Conservation (phyloP, 73 alveolate species). For the Paramecium octaurelia region DNA sequence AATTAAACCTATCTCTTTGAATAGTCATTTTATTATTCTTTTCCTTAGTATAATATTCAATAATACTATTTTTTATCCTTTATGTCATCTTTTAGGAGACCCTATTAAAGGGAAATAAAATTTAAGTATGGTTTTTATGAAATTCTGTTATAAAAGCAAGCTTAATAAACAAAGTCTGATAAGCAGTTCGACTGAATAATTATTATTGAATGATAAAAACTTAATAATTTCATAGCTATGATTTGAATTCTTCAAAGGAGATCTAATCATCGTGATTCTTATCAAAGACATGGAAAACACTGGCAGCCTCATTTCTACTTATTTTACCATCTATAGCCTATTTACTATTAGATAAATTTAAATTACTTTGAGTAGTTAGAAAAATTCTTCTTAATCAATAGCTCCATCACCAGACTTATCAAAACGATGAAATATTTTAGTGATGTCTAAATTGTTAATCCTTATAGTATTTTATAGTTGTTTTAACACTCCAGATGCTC, state of each 20-base stretch:
- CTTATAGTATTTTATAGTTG: neutral
- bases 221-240: neutral
- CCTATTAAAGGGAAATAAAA: no score
- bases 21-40: neutral
- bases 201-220: neutral
- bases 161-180: no score
- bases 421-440: neutral
- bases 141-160: no score
- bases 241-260: constrained; percentile 12
- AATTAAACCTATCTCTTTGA: neutral
- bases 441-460: constrained; percentile 39
- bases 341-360: neutral
- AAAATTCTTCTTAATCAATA: constrained; percentile 46
- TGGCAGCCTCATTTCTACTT: constrained; percentile 32
- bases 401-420: constrained; percentile 27
- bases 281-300: constrained; percentile 52
- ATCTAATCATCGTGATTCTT: constrained; percentile 23
- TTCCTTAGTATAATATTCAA: no score
- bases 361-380: constrained; percentile 28
- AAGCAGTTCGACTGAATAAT: neutral
- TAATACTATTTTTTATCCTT: no score
- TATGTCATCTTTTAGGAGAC: no score
- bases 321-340: constrained; percentile 46
- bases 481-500: constrained; percentile 35
- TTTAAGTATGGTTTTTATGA: no score